Base-by-base conservation (phyloP, 805 yeast genomes). In the Gaillardinia entomophila region DNA sequence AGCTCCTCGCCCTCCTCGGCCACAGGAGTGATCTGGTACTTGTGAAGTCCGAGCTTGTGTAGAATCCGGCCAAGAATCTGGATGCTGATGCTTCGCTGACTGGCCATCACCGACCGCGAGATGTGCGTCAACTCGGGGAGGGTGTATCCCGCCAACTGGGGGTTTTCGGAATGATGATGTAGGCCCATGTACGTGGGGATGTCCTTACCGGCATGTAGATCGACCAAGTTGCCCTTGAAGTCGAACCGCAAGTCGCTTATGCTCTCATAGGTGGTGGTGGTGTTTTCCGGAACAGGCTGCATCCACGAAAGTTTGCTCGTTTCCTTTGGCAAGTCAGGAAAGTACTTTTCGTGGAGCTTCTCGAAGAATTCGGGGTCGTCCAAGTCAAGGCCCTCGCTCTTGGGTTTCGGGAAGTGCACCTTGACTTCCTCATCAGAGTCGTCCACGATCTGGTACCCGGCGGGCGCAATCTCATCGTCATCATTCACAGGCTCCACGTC, bases 91-190 rank as follows among this genome's bases (percentile, higher is more conserved):
- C 92, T 77, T 29, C 97, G 66, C 58, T 92, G 99, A 0, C 94
- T 79, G 1, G 94, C 77, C 34, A 82, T 75, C 2, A 82, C 75
- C 2, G 96, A 85, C 41, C 96, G 68, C 4, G 88, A 62, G 30
- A 86, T 68, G 44, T 82, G 92, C 1, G 82, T 81, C 32, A 92
- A 66, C 52, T 92, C 99, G 0, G 75, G 66, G 16, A 92, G 53
- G 0, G 97, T 89, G 55, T 92, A 92, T 0, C 99, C 99, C 0
- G 97, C 95, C 32, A 89, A 66, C 28, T 79, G 78, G 0, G 97
- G 96, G 30, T 82, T 78, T 8, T 82, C 86, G 0, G 96, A 73
- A 56, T 92, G 99, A 53, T 92, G 97, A 49, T 87, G 96, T 16
- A 92, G 69, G 0, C 96, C 98, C 25, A 72, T 51, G 25, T 68